Evolutionary conservation across 208 protist species (phyloP), one percentile per base, ranked within the genome.

Genomic region (Leptomonas pyrrhocoris): DNA sequence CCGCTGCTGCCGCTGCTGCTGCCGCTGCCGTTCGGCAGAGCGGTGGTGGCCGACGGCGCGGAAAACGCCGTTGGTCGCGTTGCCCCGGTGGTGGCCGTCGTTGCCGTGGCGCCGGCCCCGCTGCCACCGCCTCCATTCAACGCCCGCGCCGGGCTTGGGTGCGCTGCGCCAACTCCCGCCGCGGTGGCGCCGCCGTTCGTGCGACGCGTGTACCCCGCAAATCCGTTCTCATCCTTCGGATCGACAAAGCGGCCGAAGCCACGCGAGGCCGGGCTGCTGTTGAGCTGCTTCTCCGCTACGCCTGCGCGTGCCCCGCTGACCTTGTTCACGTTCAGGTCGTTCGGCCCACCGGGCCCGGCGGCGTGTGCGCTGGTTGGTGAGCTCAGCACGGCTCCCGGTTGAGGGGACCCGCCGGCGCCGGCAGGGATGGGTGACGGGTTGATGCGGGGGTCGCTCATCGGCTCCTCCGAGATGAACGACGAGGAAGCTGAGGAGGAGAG

Each of bases 401-500:
- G 59, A 7, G 68, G 53, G 3, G 68, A 68, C 9, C 36, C 27
- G 3, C 2, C 43, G 6, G 36, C 4, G 16, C 51, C 50, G 6
- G 50, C 23, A 1, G 63, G 13, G n/a, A 38, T 7, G 28, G 54
- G 65, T 3, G 65, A 51, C 6, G 34, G 46, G 23, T 25, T 60
- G 21, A 15, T 28, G 38, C 57, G 63, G n/a, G 63, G 46, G 63
- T 64, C 46, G 31, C 58, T 59, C 27, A 50, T 58, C 1, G 48
- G 56, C 45, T 77, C 57, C 36, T 67, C 62, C n/a, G 66, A 56
- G 48, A 45, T 38, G 59, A 46, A 67, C 2, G 64, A 77, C 19
- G 72, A 77, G n/a, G 72, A 77, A 16, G 61, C 62, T 3, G 72
- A 77, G 36, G 72, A 77, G 53, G 72, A 71, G n/a, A 67, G 15